Evolutionary conservation across 306 rosid species (phyloP), one percentile per base, ranked within the genome.

Genomic region (Prunus campanulata): DNA sequence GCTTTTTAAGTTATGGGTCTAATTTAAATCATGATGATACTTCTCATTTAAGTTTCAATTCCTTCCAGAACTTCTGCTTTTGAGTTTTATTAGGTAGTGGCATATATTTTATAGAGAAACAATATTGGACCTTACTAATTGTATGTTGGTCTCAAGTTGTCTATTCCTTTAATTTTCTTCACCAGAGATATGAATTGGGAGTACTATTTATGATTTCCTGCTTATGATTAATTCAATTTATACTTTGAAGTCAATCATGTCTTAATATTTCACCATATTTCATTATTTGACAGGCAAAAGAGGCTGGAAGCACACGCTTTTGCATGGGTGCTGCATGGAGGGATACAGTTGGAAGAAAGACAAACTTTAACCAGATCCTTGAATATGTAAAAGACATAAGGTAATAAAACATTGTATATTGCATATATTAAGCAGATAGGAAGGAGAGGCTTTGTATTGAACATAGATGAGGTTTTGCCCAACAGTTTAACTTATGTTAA

Each of bases 281-380:
- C 79, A 62, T 81, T 55, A 35, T 69, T 86, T 81, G 80, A 54
- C 78, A 95, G 98, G 98, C 98, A 61, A 95, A 92, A 82, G 97
- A 95, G 80, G 98, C 91, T 75, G 98, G 98, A 79, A 95, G 98
- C 81, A 92, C 98, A 66, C 97, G 97, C 68, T 95, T 95, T 84
- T 95, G 98, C 79, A 95, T 95, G 98, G 97, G 98, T 72, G 98
- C 97, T 73, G 98, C 98, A 11, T 95, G 98, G 98, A 92, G 98
- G 84, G 98, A 95, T 72, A 95, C 97, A 1, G 50, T 88, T 5
- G 97, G 97, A 78, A 90, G 97, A 82, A 95, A 95, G 83, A 89
- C 97, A 68, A 95, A 95, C 86, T 95, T 95, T 88, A 92, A 85
- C 44, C 88, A 90, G 82, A 90, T 95, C 77, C 95, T 95, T 77